Conservation (phyloP, 2,329 filamentous ascomycete species). For the Arthroderma uncinatum region DNA sequence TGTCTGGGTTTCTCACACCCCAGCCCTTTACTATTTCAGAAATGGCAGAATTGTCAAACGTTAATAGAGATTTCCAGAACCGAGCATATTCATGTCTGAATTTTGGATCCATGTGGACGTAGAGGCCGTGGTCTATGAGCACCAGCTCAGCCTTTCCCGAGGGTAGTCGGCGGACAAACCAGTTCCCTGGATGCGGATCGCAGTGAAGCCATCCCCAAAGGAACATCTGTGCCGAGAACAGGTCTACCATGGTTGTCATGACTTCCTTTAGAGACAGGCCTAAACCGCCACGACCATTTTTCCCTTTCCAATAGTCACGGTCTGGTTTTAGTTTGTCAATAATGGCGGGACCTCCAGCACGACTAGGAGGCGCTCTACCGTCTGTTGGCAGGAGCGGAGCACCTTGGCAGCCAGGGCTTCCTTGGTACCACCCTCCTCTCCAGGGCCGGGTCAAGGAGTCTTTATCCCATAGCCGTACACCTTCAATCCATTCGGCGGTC, state of each 20-base stretch:
- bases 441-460: constrained; percentile 64
- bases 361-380: constrained; percentile 27
- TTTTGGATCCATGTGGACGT: constrained; percentile 74
- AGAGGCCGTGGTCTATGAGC: constrained; percentile 92
- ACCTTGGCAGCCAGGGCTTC: constrained; percentile 67
- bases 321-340: constrained; percentile 63
- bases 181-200: constrained; percentile 94
- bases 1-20: constrained; percentile 80
- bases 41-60: constrained; percentile 80
- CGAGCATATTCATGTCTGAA: constrained; percentile 78
- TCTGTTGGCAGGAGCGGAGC: constrained; percentile 48
- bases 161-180: constrained; percentile 80
- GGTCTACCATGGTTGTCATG: constrained; percentile 92
- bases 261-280: constrained; percentile 74
- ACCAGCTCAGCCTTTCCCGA: constrained; percentile 79
- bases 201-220: constrained; percentile 93
- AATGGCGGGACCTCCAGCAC: constrained; percentile 15
- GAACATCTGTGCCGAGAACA: constrained; percentile 97
- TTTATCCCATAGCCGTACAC: constrained; percentile 85
- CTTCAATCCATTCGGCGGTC: constrained; percentile 97
- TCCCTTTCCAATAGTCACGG: constrained; percentile 66
- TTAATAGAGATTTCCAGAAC: constrained; percentile 91
- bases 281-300: constrained; percentile 62
- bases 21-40: constrained; percentile 60
- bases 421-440: constrained; percentile 63